Evolutionary conservation across 2,329 filamentous ascomycete genomes (phyloP).

Genomic region (Trichoderma guizhouense): DNA sequence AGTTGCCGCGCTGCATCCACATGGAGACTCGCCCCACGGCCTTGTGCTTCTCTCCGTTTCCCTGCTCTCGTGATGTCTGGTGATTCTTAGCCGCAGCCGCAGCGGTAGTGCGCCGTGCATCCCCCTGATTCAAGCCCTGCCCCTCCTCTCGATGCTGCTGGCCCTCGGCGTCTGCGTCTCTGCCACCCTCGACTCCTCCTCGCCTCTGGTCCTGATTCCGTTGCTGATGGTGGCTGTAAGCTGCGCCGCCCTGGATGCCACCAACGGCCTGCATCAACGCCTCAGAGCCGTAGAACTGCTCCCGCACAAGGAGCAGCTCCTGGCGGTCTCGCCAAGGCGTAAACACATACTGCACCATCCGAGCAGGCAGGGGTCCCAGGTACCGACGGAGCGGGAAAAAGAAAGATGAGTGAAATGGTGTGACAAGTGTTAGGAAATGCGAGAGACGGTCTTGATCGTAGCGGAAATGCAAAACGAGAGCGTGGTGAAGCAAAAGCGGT

Average conservation of each 20-base stretch:
- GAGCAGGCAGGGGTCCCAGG: neutral
- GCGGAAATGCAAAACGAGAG: neutral
- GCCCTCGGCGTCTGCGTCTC: neutral
- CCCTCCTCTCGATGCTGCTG: constrained; percentile 5
- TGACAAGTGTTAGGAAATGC: neutral
- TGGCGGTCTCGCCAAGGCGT: constrained; percentile 67
- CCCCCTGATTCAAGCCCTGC: constrained; percentile 14
- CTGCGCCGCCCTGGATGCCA: constrained; percentile 1
- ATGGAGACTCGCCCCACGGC: constrained; percentile 59
- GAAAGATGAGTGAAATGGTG: neutral
- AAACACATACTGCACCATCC: constrained; percentile 68
- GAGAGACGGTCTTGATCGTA: neutral
- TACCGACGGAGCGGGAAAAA: neutral
- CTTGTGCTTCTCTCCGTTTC: constrained; percentile 30
- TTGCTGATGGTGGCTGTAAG: neutral
- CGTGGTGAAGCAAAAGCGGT: constrained; percentile 1
- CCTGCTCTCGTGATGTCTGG: constrained; percentile 9
- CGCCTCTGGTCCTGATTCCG: neutral
- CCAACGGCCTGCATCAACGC: constrained; percentile 15
- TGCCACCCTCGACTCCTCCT: neutral
- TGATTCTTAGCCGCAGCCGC: neutral
- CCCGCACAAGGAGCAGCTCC: constrained; percentile 64
- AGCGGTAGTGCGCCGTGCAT: constrained; percentile 3
- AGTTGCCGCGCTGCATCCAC: constrained; percentile 70
- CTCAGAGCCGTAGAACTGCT: constrained; percentile 54